Percentiles rank a stretch among this genome's conserved stretches.
Conservation (phyloP, 2,329 filamentous ascomycete genomes). For the Arachnomyces sp. region DNA sequence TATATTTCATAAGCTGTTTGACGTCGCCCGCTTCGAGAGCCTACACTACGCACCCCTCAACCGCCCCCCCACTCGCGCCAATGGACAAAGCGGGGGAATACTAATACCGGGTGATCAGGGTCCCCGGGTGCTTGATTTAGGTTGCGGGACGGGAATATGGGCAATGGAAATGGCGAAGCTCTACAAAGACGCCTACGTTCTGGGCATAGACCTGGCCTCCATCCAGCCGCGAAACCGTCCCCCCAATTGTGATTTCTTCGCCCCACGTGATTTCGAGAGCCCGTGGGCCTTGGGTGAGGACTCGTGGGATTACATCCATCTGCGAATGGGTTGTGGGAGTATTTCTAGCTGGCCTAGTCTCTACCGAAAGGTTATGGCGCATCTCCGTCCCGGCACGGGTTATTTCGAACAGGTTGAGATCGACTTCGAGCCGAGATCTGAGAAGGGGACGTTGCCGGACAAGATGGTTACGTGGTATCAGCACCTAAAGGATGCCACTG, state of each 20-base stretch:
- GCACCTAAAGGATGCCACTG: constrained; percentile 61
- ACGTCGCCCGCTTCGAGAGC: constrained; percentile 50
- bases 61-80: constrained; percentile 2
- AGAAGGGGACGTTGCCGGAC: constrained; percentile 47
- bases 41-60: constrained; percentile 34
- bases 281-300: constrained; percentile 61
- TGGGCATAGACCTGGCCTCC: constrained; percentile 54
- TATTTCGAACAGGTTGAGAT: constrained; percentile 84
- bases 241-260: constrained; percentile 57
- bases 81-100: constrained; percentile 2
- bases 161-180: constrained; percentile 74
- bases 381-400: constrained; percentile 68
- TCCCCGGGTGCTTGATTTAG: constrained; percentile 56
- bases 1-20: constrained; percentile 72
- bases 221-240: constrained; percentile 61
- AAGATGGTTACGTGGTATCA: constrained; percentile 53
- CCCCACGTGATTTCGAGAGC: constrained; percentile 69
- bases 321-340: constrained; percentile 71
- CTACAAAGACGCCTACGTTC: constrained; percentile 52
- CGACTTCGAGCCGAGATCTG: constrained; percentile 61
- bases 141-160: constrained; percentile 89
- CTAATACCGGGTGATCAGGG: constrained; percentile 1
- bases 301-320: constrained; percentile 75
- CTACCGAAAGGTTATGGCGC: constrained; percentile 64
- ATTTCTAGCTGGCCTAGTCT: constrained; percentile 67